Conservation (phyloP, 2,329 filamentous ascomycete species). For the Fusarium armeniacum region DNA sequence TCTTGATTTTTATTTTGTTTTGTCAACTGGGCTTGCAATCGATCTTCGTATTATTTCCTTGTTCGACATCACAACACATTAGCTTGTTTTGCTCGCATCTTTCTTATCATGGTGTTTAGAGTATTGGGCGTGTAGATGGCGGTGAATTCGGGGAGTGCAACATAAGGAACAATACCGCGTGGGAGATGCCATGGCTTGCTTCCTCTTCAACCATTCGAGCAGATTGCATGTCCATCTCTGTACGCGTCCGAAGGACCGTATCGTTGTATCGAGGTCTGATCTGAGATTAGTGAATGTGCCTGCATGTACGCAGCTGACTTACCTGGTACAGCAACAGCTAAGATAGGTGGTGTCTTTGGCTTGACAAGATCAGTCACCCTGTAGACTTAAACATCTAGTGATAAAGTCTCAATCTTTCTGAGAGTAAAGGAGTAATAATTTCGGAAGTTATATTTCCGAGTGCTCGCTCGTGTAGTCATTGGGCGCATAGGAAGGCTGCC, state of each 20-base stretch:
- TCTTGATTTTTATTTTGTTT: not conserved
- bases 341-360: not conserved
- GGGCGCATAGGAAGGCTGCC: not conserved
- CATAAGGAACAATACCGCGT: slow-evolving; percentile 19
- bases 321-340: not conserved
- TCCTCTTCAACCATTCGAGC: not conserved
- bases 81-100: slow-evolving; percentile 2
- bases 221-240: not conserved
- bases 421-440: not conserved
- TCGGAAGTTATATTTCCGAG: not conserved
- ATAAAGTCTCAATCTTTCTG: not conserved
- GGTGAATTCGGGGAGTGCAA: slow-evolving; percentile 19
- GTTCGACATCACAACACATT: slow-evolving; percentile 2
- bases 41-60: slow-evolving; percentile 25
- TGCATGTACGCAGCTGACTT: not conserved
- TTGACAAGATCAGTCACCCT: not conserved
- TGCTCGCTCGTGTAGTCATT: not conserved
- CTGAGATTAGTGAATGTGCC: not conserved
- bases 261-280: slow-evolving; percentile 6
- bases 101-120: slow-evolving; percentile 11
- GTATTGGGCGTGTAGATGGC: slow-evolving; percentile 17
- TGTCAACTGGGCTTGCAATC: not conserved
- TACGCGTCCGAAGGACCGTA: not conserved
- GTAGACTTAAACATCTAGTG: not conserved
- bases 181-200: slow-evolving; percentile 3